Base-by-base conservation (phyloP, 106 monocot species). In the Dioscorea dumetorum region DNA sequence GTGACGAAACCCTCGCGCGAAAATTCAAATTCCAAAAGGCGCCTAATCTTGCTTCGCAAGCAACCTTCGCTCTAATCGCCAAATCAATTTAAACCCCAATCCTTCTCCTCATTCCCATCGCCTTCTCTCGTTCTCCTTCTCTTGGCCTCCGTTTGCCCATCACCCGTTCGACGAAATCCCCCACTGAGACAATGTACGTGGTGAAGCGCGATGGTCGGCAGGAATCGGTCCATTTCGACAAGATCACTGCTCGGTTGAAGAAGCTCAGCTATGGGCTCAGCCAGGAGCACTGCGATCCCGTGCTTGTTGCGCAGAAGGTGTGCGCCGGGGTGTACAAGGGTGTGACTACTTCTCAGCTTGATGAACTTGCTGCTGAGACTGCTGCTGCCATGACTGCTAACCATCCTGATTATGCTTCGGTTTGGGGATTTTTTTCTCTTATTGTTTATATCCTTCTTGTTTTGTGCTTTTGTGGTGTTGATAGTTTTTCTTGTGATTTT, bases 161-260 rank as follows among this genome's bases (percentile, higher is more conserved):
- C 41, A 41, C 41, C 50, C 57, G 74, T 72, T 82, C 82, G 79
- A 74, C 66, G 73, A 61, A 77, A 82, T 67, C 63, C 62, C 59
- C 32, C 76, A 70, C 7, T 34, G 50, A 51, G 11, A 6, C 53
- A 80, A 99, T 92, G 89, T 92, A 92, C 78, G 97, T 99, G 16
- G 87, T 93, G 67, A 99, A 99, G 84, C 80, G 97, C 41, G 97
- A 99, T 61, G 89, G 97, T 16, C 74, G 92, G 62, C 89, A 80
- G 62, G 97, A 92, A 74, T 32, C 78, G 5, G 97, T 97, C 14
- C 97, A 97, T 73, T 97, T 97, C 80, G 97, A 97, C 84, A 97
- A 97, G 89, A 97, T 97, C 76, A 97, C 92, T 14, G 97, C 97
- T 23, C 57, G 92, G 61, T 63, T 97, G 35, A 97, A 92, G 97